phyloP scores from a whole-genome alignment of 2,329 filamentous ascomycete genomes.

The Claviceps africana region DNA sequence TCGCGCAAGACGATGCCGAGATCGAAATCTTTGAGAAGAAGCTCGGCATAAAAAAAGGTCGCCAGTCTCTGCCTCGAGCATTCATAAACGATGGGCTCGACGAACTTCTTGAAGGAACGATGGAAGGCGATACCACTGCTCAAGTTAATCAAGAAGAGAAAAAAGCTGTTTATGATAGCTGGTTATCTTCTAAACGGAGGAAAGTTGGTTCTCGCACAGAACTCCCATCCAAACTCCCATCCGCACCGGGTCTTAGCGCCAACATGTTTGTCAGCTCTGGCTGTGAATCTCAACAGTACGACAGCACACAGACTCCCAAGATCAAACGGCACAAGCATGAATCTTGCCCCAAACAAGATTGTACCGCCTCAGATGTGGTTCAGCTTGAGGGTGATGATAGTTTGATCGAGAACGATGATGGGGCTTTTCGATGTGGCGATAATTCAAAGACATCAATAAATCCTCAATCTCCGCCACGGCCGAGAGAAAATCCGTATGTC shows the following conservation, averaged over 20 bases:
- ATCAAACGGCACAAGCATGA: background rate
- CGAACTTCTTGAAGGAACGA: slow-evolving; percentile 57
- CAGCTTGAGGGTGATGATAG: background rate
- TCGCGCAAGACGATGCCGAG: slow-evolving; percentile 74
- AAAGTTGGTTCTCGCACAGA: slow-evolving; percentile 11
- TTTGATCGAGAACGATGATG: slow-evolving; percentile 10
- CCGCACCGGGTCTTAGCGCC: background rate
- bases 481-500: slow-evolving; percentile 77
- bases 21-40: slow-evolving; percentile 81
- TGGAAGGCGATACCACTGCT: slow-evolving; percentile 30
- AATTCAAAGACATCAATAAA: slow-evolving; percentile 14
- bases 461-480: slow-evolving; percentile 23
- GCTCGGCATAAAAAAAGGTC: slow-evolving; percentile 63
- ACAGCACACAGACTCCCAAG: background rate
- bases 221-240: background rate
- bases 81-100: slow-evolving; percentile 75
- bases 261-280: background rate
- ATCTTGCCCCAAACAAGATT: background rate
- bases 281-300: background rate
- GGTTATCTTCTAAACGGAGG: slow-evolving; percentile 42
- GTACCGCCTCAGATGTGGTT: background rate
- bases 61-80: slow-evolving; percentile 57
- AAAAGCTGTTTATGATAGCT: slow-evolving; percentile 43
- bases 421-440: slow-evolving; percentile 27
- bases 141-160: slow-evolving; percentile 47